Percentiles rank a stretch among this genome's conserved stretches.
Conservation (phyloP, 1,284 basidiomycete genomes). For the Prillingera fragicola region DNA sequence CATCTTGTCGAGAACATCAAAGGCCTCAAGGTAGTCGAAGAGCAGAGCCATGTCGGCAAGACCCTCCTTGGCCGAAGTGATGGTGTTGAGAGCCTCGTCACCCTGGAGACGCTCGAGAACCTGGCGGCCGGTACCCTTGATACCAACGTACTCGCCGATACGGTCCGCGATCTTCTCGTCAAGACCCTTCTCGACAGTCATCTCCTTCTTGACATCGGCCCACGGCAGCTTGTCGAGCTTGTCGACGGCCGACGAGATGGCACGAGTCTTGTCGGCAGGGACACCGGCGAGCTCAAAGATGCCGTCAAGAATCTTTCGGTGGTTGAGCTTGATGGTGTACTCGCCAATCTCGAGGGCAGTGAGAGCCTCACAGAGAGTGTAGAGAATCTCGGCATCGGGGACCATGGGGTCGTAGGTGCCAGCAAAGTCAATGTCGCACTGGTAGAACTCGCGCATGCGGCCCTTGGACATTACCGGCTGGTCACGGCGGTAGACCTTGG, state of each 20-base stretch:
- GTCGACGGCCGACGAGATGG: slow-evolving; percentile 96
- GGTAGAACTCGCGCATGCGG: slow-evolving; percentile 96
- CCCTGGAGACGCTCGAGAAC: slow-evolving; percentile 69
- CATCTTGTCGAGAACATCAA: slow-evolving; percentile 73
- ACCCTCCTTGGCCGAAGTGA: slow-evolving; percentile 73
- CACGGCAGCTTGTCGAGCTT: slow-evolving; percentile 97
- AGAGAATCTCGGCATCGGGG: slow-evolving; percentile 87
- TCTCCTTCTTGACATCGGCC: slow-evolving; percentile 89
- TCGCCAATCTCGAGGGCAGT: slow-evolving; percentile 81
- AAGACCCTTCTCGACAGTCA: slow-evolving; percentile 92
- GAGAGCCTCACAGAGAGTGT: slow-evolving; percentile 74
- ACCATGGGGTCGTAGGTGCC: slow-evolving; percentile 94
- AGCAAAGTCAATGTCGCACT: slow-evolving; percentile 98
- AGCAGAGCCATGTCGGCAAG: slow-evolving; percentile 84
- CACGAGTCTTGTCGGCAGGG: slow-evolving; percentile 79
- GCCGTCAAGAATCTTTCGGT: slow-evolving; percentile 95
- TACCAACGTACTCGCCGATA: slow-evolving; percentile 94
- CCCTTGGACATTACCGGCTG: slow-evolving; percentile 98
- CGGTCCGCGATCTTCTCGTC: slow-evolving; percentile 78
- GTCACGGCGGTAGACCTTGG: slow-evolving; percentile 95
- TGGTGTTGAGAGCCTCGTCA: slow-evolving; percentile 64
- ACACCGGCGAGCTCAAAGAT: slow-evolving; percentile 97
- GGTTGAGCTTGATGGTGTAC: slow-evolving; percentile 94
- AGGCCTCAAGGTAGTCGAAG: slow-evolving; percentile 78
- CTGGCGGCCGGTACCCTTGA: slow-evolving; percentile 75